phyloP scores from a whole-genome alignment of 768 basidiomycete genomes.

The Auricularia heimuer region DNA sequence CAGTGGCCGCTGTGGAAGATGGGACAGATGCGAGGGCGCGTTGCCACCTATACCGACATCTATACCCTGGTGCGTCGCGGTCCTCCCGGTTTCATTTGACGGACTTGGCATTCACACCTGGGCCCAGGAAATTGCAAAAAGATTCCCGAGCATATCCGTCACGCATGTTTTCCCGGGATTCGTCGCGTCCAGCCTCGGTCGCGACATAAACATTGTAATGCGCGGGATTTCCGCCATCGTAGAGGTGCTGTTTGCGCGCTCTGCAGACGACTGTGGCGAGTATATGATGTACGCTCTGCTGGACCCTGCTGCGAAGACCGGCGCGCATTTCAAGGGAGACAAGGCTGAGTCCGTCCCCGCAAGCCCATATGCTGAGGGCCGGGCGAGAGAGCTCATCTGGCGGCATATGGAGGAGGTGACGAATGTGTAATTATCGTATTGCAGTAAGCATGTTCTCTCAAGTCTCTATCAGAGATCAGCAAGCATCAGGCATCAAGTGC shows the following conservation, averaged over 20 bases:
- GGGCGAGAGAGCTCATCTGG: too few relatives aligned
- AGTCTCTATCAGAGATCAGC: too few relatives aligned
- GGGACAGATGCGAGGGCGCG: background rate
- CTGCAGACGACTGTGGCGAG: slow-evolving; percentile 14
- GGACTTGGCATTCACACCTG: too few relatives aligned
- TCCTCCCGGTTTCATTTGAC: background rate
- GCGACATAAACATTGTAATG: background rate
- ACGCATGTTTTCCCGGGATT: slow-evolving; percentile 5
- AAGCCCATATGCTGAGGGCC: too few relatives aligned
- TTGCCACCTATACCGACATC: background rate
- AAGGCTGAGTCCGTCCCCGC: too few relatives aligned
- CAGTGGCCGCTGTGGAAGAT: background rate
- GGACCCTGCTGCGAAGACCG: background rate
- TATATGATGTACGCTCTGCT: slow-evolving; percentile 16
- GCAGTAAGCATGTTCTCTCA: too few relatives aligned
- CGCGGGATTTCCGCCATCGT: background rate
- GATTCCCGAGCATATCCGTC: slow-evolving; percentile 4
- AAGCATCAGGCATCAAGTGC: too few relatives aligned
- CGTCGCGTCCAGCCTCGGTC: slow-evolving; percentile 1
- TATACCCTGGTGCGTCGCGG: background rate
- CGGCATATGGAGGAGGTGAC: too few relatives aligned
- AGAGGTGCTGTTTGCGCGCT: slow-evolving; percentile 2
- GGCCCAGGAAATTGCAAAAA: slow-evolving; percentile 4
- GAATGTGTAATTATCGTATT: too few relatives aligned
- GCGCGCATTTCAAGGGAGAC: background rate